Conservation (phyloP, 192 early-diverging fungal species). For the Coemansia sp. region DNA sequence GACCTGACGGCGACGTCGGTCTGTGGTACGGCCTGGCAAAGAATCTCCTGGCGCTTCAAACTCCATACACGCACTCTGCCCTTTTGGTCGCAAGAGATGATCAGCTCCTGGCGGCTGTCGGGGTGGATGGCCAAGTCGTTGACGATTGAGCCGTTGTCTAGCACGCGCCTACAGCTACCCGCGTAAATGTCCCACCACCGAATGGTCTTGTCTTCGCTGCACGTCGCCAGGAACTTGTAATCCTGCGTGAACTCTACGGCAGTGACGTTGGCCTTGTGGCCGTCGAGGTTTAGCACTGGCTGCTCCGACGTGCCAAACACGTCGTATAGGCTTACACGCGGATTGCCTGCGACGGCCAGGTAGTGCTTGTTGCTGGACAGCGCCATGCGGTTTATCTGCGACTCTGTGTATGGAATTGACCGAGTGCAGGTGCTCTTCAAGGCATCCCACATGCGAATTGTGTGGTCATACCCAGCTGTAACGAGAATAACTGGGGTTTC, state of each 20-base stretch:
- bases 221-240: slow-evolving; percentile 48
- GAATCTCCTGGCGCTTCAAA: slow-evolving; percentile 34
- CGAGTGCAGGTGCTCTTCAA: slow-evolving; percentile 53
- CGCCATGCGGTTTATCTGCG: slow-evolving; percentile 54
- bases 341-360: slow-evolving; percentile 52
- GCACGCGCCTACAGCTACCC: slow-evolving; percentile 34
- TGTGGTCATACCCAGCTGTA: slow-evolving; percentile 54
- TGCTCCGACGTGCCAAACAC: slow-evolving; percentile 46
- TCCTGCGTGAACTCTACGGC: slow-evolving; percentile 51
- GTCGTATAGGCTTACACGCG: slow-evolving; percentile 49
- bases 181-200: slow-evolving; percentile 54
- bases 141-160: slow-evolving; percentile 43
- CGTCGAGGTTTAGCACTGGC: slow-evolving; percentile 46
- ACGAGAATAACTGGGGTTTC: slow-evolving; percentile 50
- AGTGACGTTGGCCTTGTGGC: slow-evolving; percentile 52
- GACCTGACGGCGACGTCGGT: slow-evolving; percentile 40
- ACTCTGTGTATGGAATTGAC: slow-evolving; percentile 51
- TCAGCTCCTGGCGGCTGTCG: slow-evolving; percentile 42
- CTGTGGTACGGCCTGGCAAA: slow-evolving; percentile 39
- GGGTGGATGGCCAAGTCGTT: slow-evolving; percentile 54
- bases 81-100: slow-evolving; percentile 51
- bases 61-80: slow-evolving; percentile 45
- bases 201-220: slow-evolving; percentile 52
- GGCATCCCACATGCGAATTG: slow-evolving; percentile 56
- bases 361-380: slow-evolving; percentile 52